phyloP scores from a whole-genome alignment of 805 yeast species.

The Candida gorgasii region DNA sequence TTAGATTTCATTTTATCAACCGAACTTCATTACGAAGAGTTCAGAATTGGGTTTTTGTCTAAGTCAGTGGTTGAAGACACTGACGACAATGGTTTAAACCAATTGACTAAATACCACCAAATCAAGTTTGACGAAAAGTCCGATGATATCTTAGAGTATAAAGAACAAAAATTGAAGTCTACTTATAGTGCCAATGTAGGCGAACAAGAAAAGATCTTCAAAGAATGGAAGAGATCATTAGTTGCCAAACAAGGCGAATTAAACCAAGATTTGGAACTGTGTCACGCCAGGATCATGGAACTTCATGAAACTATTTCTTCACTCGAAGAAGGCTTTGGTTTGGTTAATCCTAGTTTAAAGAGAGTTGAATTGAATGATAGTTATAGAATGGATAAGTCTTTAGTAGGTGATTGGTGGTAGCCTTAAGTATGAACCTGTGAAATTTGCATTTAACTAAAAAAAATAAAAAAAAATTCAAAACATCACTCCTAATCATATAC shows the following conservation, averaged over 20 bases:
- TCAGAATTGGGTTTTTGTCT: slow-evolving; percentile 20
- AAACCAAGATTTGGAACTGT: slow-evolving; percentile 53
- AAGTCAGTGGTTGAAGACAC: background rate
- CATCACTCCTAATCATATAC: too few relatives aligned
- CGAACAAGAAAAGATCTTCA: slow-evolving; percentile 56
- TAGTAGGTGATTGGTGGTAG: slow-evolving; percentile 4
- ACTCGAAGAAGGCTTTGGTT: slow-evolving; percentile 13
- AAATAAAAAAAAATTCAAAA: background rate
- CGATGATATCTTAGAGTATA: slow-evolving; percentile 45
- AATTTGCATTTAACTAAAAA: background rate
- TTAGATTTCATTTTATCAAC: slow-evolving; percentile 77
- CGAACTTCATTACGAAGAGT: slow-evolving; percentile 73
- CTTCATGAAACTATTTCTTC: slow-evolving; percentile 29
- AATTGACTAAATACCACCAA: slow-evolving; percentile 34
- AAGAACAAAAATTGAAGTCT: slow-evolving; percentile 44
- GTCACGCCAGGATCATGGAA: slow-evolving; percentile 35
- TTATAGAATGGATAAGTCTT: slow-evolving; percentile 3
- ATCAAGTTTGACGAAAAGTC: slow-evolving; percentile 24
- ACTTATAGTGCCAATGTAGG: slow-evolving; percentile 37
- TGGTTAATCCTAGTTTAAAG: slow-evolving; percentile 9
- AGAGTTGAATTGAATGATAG: slow-evolving; percentile 8
- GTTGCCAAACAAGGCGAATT: slow-evolving; percentile 55
- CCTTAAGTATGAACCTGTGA: background rate
- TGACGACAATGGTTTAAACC: slow-evolving; percentile 21
- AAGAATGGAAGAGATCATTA: slow-evolving; percentile 61